These are phyloP conservation scores for Pseudonitzschia multiseries DNA, from an alignment of 108 stramenopile species.

Conservation along the genomic window DNA sequence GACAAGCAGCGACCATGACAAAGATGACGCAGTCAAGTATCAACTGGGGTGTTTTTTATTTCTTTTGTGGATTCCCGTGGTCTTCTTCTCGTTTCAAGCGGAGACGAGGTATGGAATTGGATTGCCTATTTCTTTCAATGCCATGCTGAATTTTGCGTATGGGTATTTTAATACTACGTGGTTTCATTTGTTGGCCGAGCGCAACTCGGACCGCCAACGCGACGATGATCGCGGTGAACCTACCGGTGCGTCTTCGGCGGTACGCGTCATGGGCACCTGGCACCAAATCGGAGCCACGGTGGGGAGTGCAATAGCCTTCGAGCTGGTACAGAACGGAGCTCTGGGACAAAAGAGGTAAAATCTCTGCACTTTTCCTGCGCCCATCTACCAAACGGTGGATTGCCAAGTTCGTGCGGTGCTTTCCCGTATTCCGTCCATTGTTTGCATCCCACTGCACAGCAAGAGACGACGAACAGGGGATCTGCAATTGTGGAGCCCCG, in stretches of 20 bases:
- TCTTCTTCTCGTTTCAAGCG: neutral
- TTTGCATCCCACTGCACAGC: too few species aligned
- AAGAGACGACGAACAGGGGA: too few species aligned
- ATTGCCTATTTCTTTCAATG: neutral
- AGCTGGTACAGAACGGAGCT: neutral
- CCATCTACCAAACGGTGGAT: too few species aligned
- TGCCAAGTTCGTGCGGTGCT: too few species aligned
- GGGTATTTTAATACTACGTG: neutral
- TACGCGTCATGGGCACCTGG: conserved; percentile 10
- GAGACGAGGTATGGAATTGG: neutral
- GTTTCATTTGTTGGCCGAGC: neutral
- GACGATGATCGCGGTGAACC: neutral
- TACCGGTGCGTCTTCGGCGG: neutral
- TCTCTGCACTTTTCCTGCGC: too few species aligned
- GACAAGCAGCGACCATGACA: neutral
- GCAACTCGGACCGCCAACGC: neutral
- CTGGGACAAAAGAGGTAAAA: too few species aligned
- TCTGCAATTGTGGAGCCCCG: too few species aligned
- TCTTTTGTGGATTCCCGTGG: conserved; percentile 4
- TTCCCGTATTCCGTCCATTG: too few species aligned
- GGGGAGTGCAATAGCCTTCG: conserved; percentile 8
- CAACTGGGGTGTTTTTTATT: neutral
- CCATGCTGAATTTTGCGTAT: neutral
- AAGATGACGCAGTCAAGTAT: neutral
- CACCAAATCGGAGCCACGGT: conserved; percentile 11